Evolutionary conservation across 179 eudicot genomes (phyloP).

Genomic region (Pouteria campechiana): DNA sequence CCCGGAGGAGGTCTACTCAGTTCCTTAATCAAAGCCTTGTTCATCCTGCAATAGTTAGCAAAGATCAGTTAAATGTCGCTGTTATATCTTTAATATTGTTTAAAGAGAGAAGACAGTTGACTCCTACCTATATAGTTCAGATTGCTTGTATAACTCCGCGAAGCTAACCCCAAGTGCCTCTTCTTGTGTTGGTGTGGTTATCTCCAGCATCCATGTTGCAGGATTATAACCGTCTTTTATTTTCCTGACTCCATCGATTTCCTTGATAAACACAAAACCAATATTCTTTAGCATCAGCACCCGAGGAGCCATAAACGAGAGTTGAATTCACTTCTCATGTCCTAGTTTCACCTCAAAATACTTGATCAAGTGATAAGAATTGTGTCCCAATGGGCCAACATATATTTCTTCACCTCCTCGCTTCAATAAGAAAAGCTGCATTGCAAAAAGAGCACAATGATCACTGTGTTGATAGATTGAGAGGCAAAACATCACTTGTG

Average conservation of each 20-base stretch:
- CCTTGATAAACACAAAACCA: constrained; percentile 40
- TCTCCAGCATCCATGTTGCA: constrained; percentile 93
- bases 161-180: constrained; percentile 45
- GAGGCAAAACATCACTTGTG: background rate
- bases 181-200: constrained; percentile 59
- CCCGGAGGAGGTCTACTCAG: constrained; percentile 17
- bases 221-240: constrained; percentile 83
- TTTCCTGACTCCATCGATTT: constrained; percentile 44
- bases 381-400: constrained; percentile 64
- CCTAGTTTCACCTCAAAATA: constrained; percentile 80
- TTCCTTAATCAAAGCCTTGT: constrained; percentile 21
- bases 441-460: background rate
- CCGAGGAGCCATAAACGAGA: too few relatives aligned
- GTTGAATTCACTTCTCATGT: too few relatives aligned
- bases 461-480: background rate
- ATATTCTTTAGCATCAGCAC: too few relatives aligned
- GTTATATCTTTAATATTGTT: too few relatives aligned
- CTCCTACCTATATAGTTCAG: constrained; percentile 47
- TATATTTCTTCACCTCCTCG: constrained; percentile 77
- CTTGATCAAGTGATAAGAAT: constrained; percentile 45
- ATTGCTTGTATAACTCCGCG: constrained; percentile 49
- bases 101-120: background rate
- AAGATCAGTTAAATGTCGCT: background rate
- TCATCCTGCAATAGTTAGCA: constrained; percentile 13
- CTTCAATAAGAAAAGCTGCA: constrained; percentile 63